Evolutionary conservation across 73 alveolate species (phyloP), one percentile per base, ranked within the genome.

Genomic region (Halteria grandinella): DNA sequence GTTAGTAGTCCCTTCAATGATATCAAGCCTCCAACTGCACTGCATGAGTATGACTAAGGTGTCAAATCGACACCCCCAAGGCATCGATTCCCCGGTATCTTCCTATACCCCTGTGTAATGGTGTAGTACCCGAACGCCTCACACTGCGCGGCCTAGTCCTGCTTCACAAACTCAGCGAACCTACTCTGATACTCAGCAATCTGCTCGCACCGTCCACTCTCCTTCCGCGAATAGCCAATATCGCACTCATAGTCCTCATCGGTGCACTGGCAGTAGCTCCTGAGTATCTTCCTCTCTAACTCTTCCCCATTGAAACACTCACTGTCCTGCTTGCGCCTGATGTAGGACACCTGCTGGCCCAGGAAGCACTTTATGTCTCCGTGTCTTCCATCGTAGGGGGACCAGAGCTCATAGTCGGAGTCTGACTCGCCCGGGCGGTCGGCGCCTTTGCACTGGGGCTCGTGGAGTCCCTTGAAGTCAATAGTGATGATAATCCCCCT

Each of bases 201-300:
- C 80, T 51, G 64, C 53, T 79, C 82, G 53, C 92, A 94, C 8
- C 48, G 64, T 4, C 92, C 94, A 27, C 72, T 86, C 29, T 52
- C 77, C 36, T 72, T 94, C 43, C 97, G 59, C 25, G 37, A 69
- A 73, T 33, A 94, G 25, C 95, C 95, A 18, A 79, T 47, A 70
- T 94, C 99, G 75, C 99, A 94, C 76, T 91, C 97, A 77, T 83
- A 94, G 82, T 94, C 99, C 55, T 41, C 75, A 27, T 94, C 97
- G 33, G 97, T 90, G 72, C 99, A 94, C 44, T 79, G 88, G 55
- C 99, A 94, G 78, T 80, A 77, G 32, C 69, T 49, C 45, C 73
- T 54, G 23, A 85, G 55, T 31, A 57, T 75, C 33, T 69, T 44
- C 57, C 93, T 82, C 69, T 92, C 94, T 2, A 80, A 64, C 31